Percentiles rank a stretch among this genome's conserved stretches.
phyloP scores from a whole-genome alignment of 2,329 filamentous ascomycete genomes.

The Fusarium piperis region DNA sequence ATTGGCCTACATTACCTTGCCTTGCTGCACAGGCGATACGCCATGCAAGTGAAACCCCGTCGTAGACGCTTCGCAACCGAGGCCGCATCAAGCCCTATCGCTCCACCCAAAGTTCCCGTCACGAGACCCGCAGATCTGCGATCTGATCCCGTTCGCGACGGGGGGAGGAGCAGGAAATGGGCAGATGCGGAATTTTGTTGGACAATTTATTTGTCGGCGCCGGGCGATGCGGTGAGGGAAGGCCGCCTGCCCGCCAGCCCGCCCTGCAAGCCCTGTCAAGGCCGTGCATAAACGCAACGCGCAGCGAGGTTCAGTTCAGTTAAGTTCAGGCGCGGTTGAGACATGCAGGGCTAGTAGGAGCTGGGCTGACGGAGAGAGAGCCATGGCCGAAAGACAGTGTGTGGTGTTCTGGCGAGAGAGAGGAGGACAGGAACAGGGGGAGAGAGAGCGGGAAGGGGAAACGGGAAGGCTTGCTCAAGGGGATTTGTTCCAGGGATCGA shows the following conservation, averaged over 20 bases:
- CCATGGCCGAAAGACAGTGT: not conserved
- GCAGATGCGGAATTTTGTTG: constrained; percentile 9
- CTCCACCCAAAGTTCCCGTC: constrained; percentile 18
- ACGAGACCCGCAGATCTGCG: constrained; percentile 29
- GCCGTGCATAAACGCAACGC: constrained; percentile 9
- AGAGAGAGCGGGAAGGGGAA: not conserved
- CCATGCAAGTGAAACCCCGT: not conserved
- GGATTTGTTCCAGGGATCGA: not conserved
- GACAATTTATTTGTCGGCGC: not conserved
- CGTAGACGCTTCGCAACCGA: not conserved
- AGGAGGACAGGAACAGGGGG: not conserved
- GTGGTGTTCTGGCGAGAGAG: not conserved
- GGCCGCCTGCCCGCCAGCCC: not conserved
- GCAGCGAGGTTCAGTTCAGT: constrained; percentile 14
- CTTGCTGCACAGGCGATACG: not conserved
- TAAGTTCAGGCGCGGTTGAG: not conserved
- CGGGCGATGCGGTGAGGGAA: constrained; percentile 27
- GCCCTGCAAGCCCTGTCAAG: not conserved
- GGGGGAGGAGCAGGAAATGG: not conserved
- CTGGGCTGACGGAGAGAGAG: constrained; percentile 1
- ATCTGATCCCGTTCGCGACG: constrained; percentile 25
- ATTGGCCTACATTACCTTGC: too few species aligned
- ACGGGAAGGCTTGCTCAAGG: not conserved
- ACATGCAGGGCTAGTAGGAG: constrained; percentile 1
- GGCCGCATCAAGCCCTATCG: not conserved